Conservation (phyloP, 1,139 yeast genomes). For the Magnusiomyces paraingens region DNA sequence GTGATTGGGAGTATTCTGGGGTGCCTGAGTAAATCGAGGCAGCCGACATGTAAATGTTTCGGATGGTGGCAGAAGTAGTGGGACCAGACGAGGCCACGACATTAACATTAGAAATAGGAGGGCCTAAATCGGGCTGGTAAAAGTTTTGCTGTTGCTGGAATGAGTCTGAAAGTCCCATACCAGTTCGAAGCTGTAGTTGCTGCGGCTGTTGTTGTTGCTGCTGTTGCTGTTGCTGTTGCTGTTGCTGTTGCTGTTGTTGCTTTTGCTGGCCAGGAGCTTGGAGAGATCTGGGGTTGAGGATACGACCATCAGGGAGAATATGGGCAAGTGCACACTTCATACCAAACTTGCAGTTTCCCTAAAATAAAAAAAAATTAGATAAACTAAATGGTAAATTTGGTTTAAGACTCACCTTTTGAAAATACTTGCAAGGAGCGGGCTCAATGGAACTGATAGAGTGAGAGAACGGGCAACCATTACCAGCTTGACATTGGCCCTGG, state of each 20-base stretch:
- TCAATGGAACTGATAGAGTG: constrained; percentile 66
- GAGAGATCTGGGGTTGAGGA: constrained; percentile 50
- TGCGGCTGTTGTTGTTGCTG: constrained; percentile 8
- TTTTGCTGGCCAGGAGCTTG: constrained; percentile 15
- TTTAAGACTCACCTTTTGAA: constrained; percentile 46
- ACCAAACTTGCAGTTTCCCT: constrained; percentile 91
- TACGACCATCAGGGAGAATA: constrained; percentile 79
- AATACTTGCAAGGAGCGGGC: constrained; percentile 82
- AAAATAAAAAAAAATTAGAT: background rate
- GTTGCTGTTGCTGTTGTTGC: constrained; percentile 12
- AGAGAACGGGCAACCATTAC: constrained; percentile 83
- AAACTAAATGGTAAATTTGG: background rate
- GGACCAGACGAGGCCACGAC: background rate
- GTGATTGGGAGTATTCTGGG: constrained; percentile 1
- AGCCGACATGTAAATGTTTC: constrained; percentile 8
- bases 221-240: constrained; percentile 12
- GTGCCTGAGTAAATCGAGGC: constrained; percentile 4
- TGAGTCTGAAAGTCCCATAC: background rate
- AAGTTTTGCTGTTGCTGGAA: background rate
- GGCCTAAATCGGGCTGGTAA: background rate
- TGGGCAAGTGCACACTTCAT: constrained; percentile 90
- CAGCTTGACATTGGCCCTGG: constrained; percentile 95
- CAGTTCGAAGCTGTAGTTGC: background rate
- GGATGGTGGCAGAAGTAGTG: constrained; percentile 6
- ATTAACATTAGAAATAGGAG: background rate